A percentile compares a stretch with the other conserved stretches of the same genome.
Conservation (phyloP, 2,329 filamentous ascomycete genomes). For the Aureobasidium zeae region DNA sequence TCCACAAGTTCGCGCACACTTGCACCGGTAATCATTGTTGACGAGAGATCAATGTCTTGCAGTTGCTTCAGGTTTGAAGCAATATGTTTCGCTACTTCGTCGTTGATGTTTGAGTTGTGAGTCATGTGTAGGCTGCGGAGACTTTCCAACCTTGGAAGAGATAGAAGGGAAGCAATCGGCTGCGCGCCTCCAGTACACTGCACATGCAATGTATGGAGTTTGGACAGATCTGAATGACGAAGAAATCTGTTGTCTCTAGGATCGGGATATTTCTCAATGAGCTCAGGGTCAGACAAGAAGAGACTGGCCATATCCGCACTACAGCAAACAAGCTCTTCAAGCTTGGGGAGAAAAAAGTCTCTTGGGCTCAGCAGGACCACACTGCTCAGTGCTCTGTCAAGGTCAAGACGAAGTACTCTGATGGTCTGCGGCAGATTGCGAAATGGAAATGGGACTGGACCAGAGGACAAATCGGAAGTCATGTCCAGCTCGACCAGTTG, state of each 20-base stretch:
- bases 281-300: constrained; percentile 1
- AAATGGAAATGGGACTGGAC: not conserved
- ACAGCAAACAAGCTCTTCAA: constrained; percentile 11
- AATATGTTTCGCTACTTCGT: constrained; percentile 10
- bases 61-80: constrained; percentile 17
- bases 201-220: constrained; percentile 2
- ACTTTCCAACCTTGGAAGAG: constrained; percentile 2
- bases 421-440: constrained; percentile 2
- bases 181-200: constrained; percentile 5
- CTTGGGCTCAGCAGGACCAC: constrained; percentile 1
- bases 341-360: constrained; percentile 3
- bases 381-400: not conserved
- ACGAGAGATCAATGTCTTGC: constrained; percentile 29
- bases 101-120: constrained; percentile 1
- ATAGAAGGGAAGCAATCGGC: constrained; percentile 4
- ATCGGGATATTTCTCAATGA: constrained; percentile 2
- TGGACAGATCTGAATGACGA: not conserved
- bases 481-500: constrained; percentile 3
- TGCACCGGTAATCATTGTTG: constrained; percentile 33
- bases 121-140: constrained; percentile 10
- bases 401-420: not conserved
- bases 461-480: constrained; percentile 2
- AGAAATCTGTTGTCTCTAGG: constrained; percentile 5
- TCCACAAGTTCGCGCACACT: constrained; percentile 32
- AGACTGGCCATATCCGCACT: constrained; percentile 8